Percentiles rank a stretch among this genome's conserved stretches.
These are phyloP conservation scores for Rhododendron kiyosumense DNA, from an alignment of 148 eudicot genomes.

Conservation along the genomic window DNA sequence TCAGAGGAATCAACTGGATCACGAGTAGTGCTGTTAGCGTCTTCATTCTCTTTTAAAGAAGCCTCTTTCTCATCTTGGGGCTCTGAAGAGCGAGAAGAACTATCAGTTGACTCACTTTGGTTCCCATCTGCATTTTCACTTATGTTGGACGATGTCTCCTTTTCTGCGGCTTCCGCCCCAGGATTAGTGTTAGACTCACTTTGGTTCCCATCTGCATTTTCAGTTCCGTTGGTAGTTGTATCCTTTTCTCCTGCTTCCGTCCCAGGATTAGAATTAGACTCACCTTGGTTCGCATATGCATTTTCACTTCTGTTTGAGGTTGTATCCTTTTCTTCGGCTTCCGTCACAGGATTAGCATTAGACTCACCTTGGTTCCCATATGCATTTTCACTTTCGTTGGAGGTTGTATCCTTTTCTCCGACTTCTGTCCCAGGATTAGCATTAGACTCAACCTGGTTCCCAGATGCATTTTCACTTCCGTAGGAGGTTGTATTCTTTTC, in stretches of 20 bases:
- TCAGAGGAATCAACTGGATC: slow-evolving; percentile 26
- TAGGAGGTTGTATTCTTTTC: not conserved
- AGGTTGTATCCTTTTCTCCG: slow-evolving; percentile 1
- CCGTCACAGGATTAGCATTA: slow-evolving; percentile 1
- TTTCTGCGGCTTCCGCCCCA: slow-evolving; percentile 5
- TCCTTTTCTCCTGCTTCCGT: slow-evolving; percentile 1
- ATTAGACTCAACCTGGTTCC: not conserved
- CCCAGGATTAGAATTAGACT: slow-evolving; percentile 10
- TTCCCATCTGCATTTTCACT: slow-evolving; percentile 14
- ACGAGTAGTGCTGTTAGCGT: slow-evolving; percentile 8
- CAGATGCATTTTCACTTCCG: slow-evolving; percentile 15
- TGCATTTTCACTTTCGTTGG: not conserved
- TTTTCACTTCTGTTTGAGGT: slow-evolving; percentile 8
- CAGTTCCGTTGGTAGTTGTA: not conserved
- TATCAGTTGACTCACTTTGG: not conserved
- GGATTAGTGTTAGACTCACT: slow-evolving; percentile 12
- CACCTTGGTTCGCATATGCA: not conserved
- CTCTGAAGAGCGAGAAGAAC: slow-evolving; percentile 7
- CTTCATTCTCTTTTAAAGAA: slow-evolving; percentile 19
- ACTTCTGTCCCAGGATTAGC: not conserved
- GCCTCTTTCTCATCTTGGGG: slow-evolving; percentile 20
- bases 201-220: slow-evolving; percentile 9
- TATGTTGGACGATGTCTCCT: not conserved
- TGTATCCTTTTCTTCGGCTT: slow-evolving; percentile 1
- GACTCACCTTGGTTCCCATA: not conserved